Evolutionary conservation across 2,329 filamentous ascomycete genomes (phyloP).

Genomic region (Lecanosticta acicola): DNA sequence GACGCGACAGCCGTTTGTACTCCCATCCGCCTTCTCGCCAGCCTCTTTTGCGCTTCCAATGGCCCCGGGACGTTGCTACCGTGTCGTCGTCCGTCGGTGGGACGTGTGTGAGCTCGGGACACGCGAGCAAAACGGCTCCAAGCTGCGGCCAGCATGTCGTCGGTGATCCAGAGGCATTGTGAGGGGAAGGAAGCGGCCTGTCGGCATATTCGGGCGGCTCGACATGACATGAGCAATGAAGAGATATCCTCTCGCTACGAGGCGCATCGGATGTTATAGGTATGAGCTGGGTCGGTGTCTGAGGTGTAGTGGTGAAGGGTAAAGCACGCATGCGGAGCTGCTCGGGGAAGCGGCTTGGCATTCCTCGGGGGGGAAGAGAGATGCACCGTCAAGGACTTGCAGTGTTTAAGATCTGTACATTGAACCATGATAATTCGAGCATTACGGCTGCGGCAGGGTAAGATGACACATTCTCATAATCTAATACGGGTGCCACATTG

Average conservation of each 20-base stretch:
- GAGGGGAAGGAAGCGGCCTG: constrained; percentile 14
- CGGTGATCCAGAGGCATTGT: constrained; percentile 55
- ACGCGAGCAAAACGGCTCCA: constrained; percentile 48
- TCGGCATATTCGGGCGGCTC: constrained; percentile 12
- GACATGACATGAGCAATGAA: constrained; percentile 23
- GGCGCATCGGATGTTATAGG: background rate
- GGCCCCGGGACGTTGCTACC: constrained; percentile 58
- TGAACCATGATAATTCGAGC: constrained; percentile 41
- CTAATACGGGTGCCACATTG: background rate
- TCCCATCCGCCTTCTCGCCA: constrained; percentile 52
- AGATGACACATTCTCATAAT: background rate
- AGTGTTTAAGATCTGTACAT: constrained; percentile 1
- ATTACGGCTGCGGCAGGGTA: constrained; percentile 38
- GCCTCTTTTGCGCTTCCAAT: constrained; percentile 54
- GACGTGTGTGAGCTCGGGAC: constrained; percentile 23
- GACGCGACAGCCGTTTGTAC: constrained; percentile 15
- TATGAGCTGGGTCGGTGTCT: background rate
- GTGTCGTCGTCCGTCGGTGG: constrained; percentile 39
- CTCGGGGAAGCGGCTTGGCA: background rate
- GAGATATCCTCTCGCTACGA: background rate
- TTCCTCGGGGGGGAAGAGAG: background rate
- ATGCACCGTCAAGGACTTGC: background rate
- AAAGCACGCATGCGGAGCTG: background rate
- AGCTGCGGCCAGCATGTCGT: constrained; percentile 49
- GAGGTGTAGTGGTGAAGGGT: background rate